These are phyloP conservation scores for Capsicum pubescens DNA, from an alignment of 257 asterid species.

Conservation along the genomic window DNA sequence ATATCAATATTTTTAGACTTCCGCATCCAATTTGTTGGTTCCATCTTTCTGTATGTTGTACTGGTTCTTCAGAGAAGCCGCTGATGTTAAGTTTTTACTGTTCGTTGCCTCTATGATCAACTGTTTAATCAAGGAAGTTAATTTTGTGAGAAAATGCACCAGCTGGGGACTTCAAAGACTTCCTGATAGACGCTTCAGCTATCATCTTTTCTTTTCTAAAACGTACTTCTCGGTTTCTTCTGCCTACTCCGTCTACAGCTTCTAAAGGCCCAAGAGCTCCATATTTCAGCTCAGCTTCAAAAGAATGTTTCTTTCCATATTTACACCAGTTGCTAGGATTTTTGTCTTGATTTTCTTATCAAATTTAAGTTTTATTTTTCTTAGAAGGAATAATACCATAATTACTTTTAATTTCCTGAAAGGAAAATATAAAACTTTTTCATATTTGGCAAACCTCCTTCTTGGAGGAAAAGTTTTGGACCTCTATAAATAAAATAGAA, in stretches of 20 bases:
- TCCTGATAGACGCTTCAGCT: constrained; percentile 45
- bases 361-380: no score
- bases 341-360: no score
- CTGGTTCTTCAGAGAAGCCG: constrained; percentile 38
- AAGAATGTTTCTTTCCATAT: constrained; percentile 53
- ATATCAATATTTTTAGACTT: constrained; percentile 28
- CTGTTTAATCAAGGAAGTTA: no score
- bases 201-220: constrained; percentile 13
- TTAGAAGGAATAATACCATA: no score
- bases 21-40: constrained; percentile 38
- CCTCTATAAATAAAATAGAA: no score
- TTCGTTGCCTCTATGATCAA: no score
- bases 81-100: background rate
- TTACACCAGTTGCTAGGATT: constrained; percentile 42
- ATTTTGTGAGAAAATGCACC: constrained; percentile 18
- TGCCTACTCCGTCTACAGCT: constrained; percentile 40
- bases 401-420: no score
- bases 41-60: constrained; percentile 36
- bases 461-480: no score
- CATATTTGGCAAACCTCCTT: no score
- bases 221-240: constrained; percentile 34
- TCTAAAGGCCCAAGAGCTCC: constrained; percentile 34
- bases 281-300: constrained; percentile 49
- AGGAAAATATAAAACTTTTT: no score
- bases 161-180: constrained; percentile 34